Conservation (phyloP, 1,139 yeast genomes). For the Saccharomycopsis crataegensis region DNA sequence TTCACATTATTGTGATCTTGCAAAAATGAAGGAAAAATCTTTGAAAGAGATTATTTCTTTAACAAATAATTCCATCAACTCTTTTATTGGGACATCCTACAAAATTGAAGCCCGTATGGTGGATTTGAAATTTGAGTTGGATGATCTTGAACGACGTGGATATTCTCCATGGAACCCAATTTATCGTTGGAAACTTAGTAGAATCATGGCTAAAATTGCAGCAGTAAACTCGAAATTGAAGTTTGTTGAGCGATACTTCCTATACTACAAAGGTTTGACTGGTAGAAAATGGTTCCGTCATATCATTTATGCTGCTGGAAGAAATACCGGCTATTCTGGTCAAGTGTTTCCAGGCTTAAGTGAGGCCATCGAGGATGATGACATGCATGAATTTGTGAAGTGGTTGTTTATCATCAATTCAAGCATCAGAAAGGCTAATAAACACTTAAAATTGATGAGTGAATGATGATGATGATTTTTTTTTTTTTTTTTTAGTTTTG, state of each 20-base stretch:
- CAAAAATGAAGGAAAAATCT: not conserved
- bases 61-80: slow-evolving; percentile 19
- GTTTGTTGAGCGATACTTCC: slow-evolving; percentile 60
- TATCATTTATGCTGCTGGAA: slow-evolving; percentile 73
- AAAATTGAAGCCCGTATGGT: slow-evolving; percentile 27
- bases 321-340: slow-evolving; percentile 82
- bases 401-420: slow-evolving; percentile 49
- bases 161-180: slow-evolving; percentile 24
- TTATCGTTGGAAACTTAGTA: slow-evolving; percentile 23
- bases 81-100: slow-evolving; percentile 21
- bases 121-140: slow-evolving; percentile 25
- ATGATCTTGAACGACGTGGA: slow-evolving; percentile 18
- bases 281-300: slow-evolving; percentile 83
- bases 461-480: not conserved
- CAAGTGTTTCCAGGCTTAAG: slow-evolving; percentile 72
- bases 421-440: slow-evolving; percentile 30
- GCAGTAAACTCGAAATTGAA: slow-evolving; percentile 37
- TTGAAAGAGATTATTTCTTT: slow-evolving; percentile 16
- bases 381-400: slow-evolving; percentile 42
- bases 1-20: not conserved
- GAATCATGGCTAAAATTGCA: slow-evolving; percentile 25
- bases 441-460: not conserved
- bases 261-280: slow-evolving; percentile 56
- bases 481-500: not conserved
- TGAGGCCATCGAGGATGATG: slow-evolving; percentile 71